Conservation (phyloP, 2,329 filamentous ascomycete species). For the Xylaria multiplex region DNA sequence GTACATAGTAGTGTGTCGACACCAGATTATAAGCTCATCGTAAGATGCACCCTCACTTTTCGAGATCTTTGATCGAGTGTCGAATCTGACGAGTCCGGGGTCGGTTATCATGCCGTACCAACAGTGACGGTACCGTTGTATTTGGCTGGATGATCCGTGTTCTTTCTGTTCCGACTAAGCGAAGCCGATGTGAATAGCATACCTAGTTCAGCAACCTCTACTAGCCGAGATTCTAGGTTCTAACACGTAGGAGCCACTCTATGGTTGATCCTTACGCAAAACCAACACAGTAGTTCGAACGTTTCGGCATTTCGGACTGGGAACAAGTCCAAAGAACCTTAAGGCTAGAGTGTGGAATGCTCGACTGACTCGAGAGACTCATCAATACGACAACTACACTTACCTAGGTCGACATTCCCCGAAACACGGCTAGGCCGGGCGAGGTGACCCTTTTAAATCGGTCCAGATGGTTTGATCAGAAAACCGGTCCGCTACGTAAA, state of each 20-base stretch:
- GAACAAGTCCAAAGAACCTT: not conserved
- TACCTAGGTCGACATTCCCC: not conserved
- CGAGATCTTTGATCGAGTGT: slow-evolving; percentile 14
- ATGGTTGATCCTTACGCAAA: slow-evolving; percentile 24
- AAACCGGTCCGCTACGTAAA: slow-evolving; percentile 15
- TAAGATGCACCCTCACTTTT: slow-evolving; percentile 18
- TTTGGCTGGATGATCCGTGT: not conserved
- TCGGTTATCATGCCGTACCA: slow-evolving; percentile 2
- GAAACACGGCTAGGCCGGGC: not conserved
- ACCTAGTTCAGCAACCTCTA: not conserved
- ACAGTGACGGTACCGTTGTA: not conserved
- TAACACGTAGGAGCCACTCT: slow-evolving; percentile 28
- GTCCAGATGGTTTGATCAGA: slow-evolving; percentile 12
- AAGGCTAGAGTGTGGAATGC: slow-evolving; percentile 8
- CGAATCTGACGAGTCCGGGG: slow-evolving; percentile 17
- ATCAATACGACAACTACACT: no score
- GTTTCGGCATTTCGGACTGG: not conserved
- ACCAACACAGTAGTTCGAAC: not conserved
- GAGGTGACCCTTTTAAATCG: slow-evolving; percentile 11
- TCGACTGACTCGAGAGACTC: slow-evolving; percentile 15
- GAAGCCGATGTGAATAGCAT: not conserved
- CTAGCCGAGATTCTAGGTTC: slow-evolving; percentile 15
- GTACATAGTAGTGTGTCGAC: no score
- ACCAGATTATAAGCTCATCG: no score
- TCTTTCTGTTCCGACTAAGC: not conserved